phyloP scores from a whole-genome alignment of 2,329 filamentous ascomycete species.

The Fusarium oxysporum region DNA sequence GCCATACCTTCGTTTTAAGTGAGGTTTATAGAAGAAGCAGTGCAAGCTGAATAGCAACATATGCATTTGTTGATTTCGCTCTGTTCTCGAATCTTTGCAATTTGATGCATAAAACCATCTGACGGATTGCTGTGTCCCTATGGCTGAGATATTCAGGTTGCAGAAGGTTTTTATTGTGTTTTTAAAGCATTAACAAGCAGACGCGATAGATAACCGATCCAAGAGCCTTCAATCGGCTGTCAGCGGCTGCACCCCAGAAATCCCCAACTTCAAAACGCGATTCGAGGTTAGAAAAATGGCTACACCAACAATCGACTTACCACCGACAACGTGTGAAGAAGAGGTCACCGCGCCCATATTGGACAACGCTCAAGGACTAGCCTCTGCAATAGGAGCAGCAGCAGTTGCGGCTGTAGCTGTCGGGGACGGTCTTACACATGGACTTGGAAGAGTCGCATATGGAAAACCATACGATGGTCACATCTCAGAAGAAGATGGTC shows the following conservation, averaged over 20 bases:
- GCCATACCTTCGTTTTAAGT: conserved; percentile 11
- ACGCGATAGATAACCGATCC: neutral
- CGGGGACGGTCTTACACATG: conserved; percentile 24
- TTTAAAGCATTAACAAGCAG: conserved; percentile 16
- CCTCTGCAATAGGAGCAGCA: conserved; percentile 43
- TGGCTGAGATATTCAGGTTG: conserved; percentile 12
- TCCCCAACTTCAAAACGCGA: neutral
- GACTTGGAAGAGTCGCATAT: conserved; percentile 15
- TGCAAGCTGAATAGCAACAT: conserved; percentile 24
- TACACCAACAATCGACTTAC: conserved; percentile 43
- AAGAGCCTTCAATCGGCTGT: neutral
- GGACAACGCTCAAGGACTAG: conserved; percentile 42
- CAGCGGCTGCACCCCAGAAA: conserved; percentile 3
- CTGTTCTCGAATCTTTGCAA: conserved; percentile 7
- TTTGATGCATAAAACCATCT: conserved; percentile 5
- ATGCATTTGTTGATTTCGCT: conserved; percentile 1
- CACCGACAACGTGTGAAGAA: conserved; percentile 42
- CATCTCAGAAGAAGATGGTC: conserved; percentile 4
- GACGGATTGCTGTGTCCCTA: conserved; percentile 17
- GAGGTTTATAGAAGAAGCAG: conserved; percentile 33
- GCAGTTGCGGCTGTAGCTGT: conserved; percentile 41
- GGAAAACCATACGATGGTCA: conserved; percentile 13
- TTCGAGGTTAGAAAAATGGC: conserved; percentile 31
- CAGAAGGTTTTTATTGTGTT: neutral
- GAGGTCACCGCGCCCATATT: conserved; percentile 40